Evolutionary conservation across 1,139 yeast species (phyloP), one percentile per base, ranked within the genome.

Genomic region (Blastobotrys aristatus): DNA sequence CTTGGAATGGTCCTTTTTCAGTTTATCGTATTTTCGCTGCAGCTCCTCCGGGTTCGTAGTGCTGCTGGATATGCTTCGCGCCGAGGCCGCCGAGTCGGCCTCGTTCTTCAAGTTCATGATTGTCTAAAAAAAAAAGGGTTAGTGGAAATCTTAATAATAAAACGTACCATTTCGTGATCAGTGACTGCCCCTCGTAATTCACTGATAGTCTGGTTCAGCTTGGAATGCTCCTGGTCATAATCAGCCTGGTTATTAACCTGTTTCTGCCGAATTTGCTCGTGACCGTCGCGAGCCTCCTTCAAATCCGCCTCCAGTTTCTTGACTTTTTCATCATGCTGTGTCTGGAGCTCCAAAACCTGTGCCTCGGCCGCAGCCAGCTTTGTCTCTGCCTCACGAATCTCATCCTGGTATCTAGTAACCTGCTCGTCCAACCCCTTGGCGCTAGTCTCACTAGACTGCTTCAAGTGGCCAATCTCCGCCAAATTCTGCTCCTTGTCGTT

Each of bases 1-100:
- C 33, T 50, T 49, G n/a, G 45, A 43, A 38, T 60, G 59, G 20
- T 58, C 60, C 18, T 45, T 48, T 24, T 49, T 45, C 20, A 61
- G 53, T 17, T 51, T 46, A 14, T 55, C 55, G 31, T 58, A 55
- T 42, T 50, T 50, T 18, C 48, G 35, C 29, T 53, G 53, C 40
- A 53, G 27, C n/a, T 46, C 53, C 3, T 30, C 47, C 2, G 20
- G 24, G 13, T 32, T 11, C 11, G 26, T 18, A 3, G 42, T 17
- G 14, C 26, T 44, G 20, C 30, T 40, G 17, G 45, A 42, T 22
- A 26, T 43, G 27, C 29, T 22, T 8, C 24, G 44, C 21, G 43
- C 39, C 2, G 40, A 14, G n/a, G n/a, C n/a, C n/a, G n/a, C n/a
- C 6, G 30, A 16, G 30, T 24, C 43, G 42, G 41, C 46, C 37